A percentile compares a stretch with the other conserved stretches of the same genome.
These are phyloP conservation scores for Cantharellus anzutake DNA, from an alignment of 768 basidiomycete species.

Conservation along the genomic window DNA sequence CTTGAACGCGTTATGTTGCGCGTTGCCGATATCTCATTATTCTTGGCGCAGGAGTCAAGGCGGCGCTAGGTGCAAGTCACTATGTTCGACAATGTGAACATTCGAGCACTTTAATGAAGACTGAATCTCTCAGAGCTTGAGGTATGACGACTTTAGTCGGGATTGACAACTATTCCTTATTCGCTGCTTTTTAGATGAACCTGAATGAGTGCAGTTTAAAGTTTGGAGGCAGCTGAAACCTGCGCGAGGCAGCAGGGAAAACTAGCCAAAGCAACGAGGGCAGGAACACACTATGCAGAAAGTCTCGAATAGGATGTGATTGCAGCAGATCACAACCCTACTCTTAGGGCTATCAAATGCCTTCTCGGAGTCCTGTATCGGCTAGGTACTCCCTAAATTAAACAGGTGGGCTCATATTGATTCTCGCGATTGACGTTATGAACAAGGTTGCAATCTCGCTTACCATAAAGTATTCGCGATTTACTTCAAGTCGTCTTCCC, in stretches of 20 bases:
- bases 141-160: no score
- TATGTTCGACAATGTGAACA: no score
- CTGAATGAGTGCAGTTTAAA: conserved; percentile 43
- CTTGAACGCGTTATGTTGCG: no score
- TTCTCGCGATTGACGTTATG: not conserved
- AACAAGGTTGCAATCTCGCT: not conserved
- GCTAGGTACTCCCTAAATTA: conserved; percentile 13
- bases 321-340: conserved; percentile 48
- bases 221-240: conserved; percentile 39
- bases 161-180: no score
- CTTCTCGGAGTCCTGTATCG: conserved; percentile 22
- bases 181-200: conserved; percentile 22
- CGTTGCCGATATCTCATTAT: no score
- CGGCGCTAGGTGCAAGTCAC: conserved; percentile 33
- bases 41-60: conserved; percentile 34
- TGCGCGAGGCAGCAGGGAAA: conserved; percentile 35
- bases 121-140: no score
- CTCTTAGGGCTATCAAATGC: conserved; percentile 53
- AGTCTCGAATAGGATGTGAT: conserved; percentile 64
- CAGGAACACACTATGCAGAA: conserved; percentile 23
- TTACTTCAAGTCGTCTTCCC: conserved; percentile 7
- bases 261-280: conserved; percentile 17
- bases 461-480: conserved; percentile 3
- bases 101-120: no score
- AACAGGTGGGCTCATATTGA: not conserved